Percentiles rank a stretch among this genome's conserved stretches.
phyloP scores from a whole-genome alignment of 2,329 filamentous ascomycete genomes.

The Fragosphaeria purpurea region DNA sequence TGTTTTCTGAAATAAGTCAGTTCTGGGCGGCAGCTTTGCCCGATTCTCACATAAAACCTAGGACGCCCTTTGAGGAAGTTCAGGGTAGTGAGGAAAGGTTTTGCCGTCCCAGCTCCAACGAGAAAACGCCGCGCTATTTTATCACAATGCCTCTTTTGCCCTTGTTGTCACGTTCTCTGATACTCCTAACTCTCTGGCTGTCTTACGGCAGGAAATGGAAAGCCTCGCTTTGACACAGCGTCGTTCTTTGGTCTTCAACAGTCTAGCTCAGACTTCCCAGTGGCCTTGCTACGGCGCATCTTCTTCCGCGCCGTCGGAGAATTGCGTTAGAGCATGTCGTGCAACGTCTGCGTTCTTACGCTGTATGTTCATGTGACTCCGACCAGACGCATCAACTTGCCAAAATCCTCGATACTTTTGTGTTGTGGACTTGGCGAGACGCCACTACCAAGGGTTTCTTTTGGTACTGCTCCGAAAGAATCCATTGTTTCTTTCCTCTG shows the following conservation, averaged over 20 bases:
- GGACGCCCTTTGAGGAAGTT: too few relatives aligned
- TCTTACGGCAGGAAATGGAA: slow-evolving; percentile 11
- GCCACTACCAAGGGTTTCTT: slow-evolving; percentile 27
- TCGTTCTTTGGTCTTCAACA: background rate
- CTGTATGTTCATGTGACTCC: slow-evolving; percentile 31
- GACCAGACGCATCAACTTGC: slow-evolving; percentile 49
- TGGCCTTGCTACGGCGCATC: slow-evolving; percentile 3
- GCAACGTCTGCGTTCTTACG: slow-evolving; percentile 34
- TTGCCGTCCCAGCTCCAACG: slow-evolving; percentile 27
- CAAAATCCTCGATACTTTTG: slow-evolving; percentile 26
- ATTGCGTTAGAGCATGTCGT: slow-evolving; percentile 28
- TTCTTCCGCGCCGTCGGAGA: slow-evolving; percentile 10
- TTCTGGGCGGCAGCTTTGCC: background rate
- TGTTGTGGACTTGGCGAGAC: slow-evolving; percentile 33
- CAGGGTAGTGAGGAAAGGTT: too few relatives aligned
- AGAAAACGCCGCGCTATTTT: slow-evolving; percentile 29
- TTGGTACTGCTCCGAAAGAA: slow-evolving; percentile 15
- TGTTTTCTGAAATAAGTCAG: slow-evolving; percentile 22
- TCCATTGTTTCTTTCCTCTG: slow-evolving; percentile 32
- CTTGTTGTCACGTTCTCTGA: slow-evolving; percentile 31
- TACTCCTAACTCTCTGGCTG: slow-evolving; percentile 23
- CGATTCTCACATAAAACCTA: too few relatives aligned
- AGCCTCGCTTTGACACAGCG: background rate
- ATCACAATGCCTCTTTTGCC: slow-evolving; percentile 19
- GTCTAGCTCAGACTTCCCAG: slow-evolving; percentile 15